Percentiles rank a stretch among this genome's conserved stretches.
Conservation (phyloP, 2,329 filamentous ascomycete genomes). For the Fusarium ramigenum region DNA sequence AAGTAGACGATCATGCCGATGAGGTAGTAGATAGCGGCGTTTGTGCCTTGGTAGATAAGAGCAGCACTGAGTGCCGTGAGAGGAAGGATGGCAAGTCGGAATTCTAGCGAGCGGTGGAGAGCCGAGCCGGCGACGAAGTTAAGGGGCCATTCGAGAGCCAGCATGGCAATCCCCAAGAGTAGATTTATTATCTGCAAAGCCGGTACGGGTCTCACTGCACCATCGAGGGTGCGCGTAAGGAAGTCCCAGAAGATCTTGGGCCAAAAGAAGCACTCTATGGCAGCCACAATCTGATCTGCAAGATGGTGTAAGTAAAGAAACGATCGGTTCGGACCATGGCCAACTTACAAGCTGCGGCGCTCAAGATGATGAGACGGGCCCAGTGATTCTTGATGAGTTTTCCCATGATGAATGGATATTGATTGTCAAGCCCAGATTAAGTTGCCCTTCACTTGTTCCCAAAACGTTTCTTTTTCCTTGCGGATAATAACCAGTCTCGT, state of each 20-base stretch:
- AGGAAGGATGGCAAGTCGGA: slow-evolving; percentile 83
- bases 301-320: slow-evolving; percentile 39
- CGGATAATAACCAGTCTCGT: neutral
- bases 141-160: slow-evolving; percentile 93
- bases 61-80: slow-evolving; percentile 77
- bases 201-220: slow-evolving; percentile 86
- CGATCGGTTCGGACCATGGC: neutral
- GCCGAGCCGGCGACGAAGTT: slow-evolving; percentile 77
- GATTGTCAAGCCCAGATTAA: slow-evolving; percentile 20
- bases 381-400: slow-evolving; percentile 99
- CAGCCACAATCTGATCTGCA: slow-evolving; percentile 85
- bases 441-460: slow-evolving; percentile 8
- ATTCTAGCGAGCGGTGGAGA: slow-evolving; percentile 88
- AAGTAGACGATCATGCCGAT: slow-evolving; percentile 90
- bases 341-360: slow-evolving; percentile 76
- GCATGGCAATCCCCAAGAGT: slow-evolving; percentile 77
- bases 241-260: slow-evolving; percentile 99
- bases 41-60: slow-evolving; percentile 91
- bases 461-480: slow-evolving; percentile 4
- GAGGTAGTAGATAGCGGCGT: slow-evolving; percentile 90
- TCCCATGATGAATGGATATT: slow-evolving; percentile 71
- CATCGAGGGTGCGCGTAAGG: slow-evolving; percentile 87
- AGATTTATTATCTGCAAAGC: slow-evolving; percentile 91
- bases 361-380: slow-evolving; percentile 92
- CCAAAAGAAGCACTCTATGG: slow-evolving; percentile 93